Base-by-base conservation (phyloP, 768 basidiomycete genomes). In the Brasilioporus rufonigricans region DNA sequence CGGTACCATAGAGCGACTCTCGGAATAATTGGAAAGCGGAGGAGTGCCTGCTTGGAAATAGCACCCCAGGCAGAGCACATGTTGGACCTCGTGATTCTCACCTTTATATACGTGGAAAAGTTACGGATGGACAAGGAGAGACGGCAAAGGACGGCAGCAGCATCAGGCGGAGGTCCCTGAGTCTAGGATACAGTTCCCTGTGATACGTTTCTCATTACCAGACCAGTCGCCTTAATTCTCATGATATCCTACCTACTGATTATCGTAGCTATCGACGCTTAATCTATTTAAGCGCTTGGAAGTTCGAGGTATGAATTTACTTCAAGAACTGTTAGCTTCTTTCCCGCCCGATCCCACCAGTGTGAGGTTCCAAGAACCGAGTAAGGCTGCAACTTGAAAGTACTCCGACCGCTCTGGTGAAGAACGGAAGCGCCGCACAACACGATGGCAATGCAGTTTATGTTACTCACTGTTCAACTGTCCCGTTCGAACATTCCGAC, bases 21-120 rank as follows among this genome's bases (percentile, higher is more conserved):
- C 8, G 65, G 69, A 14, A 62, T 71, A 11, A 60, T 65, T 11
- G 63, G 67, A n/a, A 58, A 50, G 43, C 56, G 57, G n/a, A 50
- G 48, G n/a, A 50, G 54, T 12, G 59, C 65, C 5, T 56, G 0
- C 51, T 47, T 70, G 33, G 67, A 69, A 18, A 58, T 70, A 5
- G 41, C 56, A 41, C 59, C 64, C 1, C 45, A 58, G n/a, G 62
- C 52, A 26, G 64, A 62, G 27, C 56, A 54, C 29, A 71, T 70
- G 56, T 12, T 67, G 21, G 61, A 70, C 26, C 46, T 62, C n/a
- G 8, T 70, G 32, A 19, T 71, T 24, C 57, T 69, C 16, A 70
- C 65, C 8, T 70, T 70, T 31, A 61, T 70, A 33, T 70, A 65
- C 13, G 62, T 70, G 18, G 67, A 70, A 39, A 70, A 71, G 44